These are phyloP conservation scores for Dothideomycetes sp. DNA, from an alignment of 2,329 filamentous ascomycete genomes.

Conservation along the genomic window DNA sequence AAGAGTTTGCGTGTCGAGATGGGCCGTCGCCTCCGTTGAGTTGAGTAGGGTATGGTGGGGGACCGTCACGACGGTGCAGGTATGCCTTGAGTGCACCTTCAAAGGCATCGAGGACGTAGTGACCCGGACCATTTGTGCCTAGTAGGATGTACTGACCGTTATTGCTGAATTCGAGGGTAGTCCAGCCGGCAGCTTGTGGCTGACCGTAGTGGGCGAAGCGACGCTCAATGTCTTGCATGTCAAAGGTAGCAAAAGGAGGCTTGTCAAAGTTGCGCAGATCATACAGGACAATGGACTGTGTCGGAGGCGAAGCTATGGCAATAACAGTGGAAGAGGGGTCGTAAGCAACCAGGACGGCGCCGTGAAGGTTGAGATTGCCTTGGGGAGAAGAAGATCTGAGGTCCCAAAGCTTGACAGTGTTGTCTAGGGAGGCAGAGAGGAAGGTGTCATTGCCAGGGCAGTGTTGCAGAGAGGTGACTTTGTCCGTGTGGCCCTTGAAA, in stretches of 20 bases:
- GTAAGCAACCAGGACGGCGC: conserved; percentile 75
- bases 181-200: conserved; percentile 57
- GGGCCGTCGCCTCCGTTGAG: conserved; percentile 13
- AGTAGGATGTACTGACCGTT: conserved; percentile 82
- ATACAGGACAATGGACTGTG: conserved; percentile 76
- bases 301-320: conserved; percentile 73
- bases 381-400: conserved; percentile 69
- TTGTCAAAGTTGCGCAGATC: conserved; percentile 92
- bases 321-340: conserved; percentile 90
- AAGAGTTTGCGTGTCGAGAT: conserved; percentile 12
- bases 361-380: conserved; percentile 70
- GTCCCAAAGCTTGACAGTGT: conserved; percentile 88
- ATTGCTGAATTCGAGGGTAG: conserved; percentile 88
- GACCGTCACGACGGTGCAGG: conserved; percentile 23
- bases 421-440: conserved; percentile 81
- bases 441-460: conserved; percentile 86
- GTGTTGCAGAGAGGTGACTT: conserved; percentile 74
- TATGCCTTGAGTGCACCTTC: conserved; percentile 54
- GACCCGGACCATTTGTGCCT: conserved; percentile 72
- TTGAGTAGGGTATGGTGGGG: conserved; percentile 14
- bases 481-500: conserved; percentile 79
- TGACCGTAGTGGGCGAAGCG: conserved; percentile 40
- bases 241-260: conserved; percentile 77
- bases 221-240: conserved; percentile 59
- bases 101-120: conserved; percentile 92